Percentiles rank a stretch among this genome's conserved stretches.
These are phyloP conservation scores for Penicillium herquei DNA, from an alignment of 495 filamentous ascomycete species.

Conservation along the genomic window DNA sequence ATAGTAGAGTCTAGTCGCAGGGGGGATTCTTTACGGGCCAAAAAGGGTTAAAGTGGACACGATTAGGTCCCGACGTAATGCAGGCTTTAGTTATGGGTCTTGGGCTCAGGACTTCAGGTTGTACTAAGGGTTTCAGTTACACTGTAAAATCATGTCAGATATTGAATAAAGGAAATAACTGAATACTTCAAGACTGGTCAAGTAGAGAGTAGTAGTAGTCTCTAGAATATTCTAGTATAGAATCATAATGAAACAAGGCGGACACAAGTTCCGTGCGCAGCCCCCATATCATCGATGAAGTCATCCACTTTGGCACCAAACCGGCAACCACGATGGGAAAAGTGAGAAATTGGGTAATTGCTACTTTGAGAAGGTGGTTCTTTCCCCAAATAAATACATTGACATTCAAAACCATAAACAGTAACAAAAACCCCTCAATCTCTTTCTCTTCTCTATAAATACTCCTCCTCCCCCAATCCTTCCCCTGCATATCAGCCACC, in stretches of 20 bases:
- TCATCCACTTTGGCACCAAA: slow-evolving; percentile 13
- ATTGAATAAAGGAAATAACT: too few species aligned
- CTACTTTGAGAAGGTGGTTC: too few species aligned
- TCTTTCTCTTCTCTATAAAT: slow-evolving; percentile 2
- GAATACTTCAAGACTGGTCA: too few species aligned
- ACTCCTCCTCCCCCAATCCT: background rate
- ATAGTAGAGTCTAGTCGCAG: background rate
- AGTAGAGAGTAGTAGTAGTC: too few species aligned
- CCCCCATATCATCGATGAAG: slow-evolving; percentile 21
- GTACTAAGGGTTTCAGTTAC: too few species aligned
- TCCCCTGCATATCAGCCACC: background rate
- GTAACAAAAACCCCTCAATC: background rate
- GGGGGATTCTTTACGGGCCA: background rate
- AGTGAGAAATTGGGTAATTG: too few species aligned
- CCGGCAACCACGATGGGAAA: background rate
- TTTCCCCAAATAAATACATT: background rate
- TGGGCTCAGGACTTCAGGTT: too few species aligned
- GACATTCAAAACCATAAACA: background rate
- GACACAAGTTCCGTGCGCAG: slow-evolving; percentile 21
- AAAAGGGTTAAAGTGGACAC: background rate
- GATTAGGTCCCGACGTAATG: background rate
- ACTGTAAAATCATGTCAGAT: too few species aligned
- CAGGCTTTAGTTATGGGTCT: background rate
- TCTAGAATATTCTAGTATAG: background rate
- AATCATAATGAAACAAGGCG: slow-evolving; percentile 30